phyloP scores from a whole-genome alignment of 177 flowering plant species.

The Vitis hybrid region DNA sequence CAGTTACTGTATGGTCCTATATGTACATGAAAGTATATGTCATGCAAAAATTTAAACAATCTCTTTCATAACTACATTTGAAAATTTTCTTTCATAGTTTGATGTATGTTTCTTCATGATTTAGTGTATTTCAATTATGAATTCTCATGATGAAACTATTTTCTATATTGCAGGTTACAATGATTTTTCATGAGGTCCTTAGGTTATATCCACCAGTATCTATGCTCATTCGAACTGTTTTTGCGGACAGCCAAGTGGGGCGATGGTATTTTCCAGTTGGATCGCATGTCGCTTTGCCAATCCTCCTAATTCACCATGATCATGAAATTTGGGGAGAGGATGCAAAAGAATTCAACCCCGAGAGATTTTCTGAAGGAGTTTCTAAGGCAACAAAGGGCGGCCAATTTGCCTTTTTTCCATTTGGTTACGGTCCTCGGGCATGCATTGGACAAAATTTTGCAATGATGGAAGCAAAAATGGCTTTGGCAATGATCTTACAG shows the following conservation, averaged over 20 bases:
- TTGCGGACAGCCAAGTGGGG: conserved; percentile 27
- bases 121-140: no score
- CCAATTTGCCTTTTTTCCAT: conserved; percentile 23
- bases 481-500: conserved; percentile 27
- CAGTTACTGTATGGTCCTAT: no score
- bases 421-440: conserved; percentile 28
- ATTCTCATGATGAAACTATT: not conserved
- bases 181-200: conserved; percentile 39
- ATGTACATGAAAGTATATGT: no score
- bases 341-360: conserved; percentile 41
- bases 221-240: not conserved
- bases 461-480: conserved; percentile 32
- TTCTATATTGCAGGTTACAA: conserved; percentile 18
- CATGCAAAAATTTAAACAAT: no score
- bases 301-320: conserved; percentile 23
- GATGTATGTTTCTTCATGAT: no score
- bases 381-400: conserved; percentile 28
- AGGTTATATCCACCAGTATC: conserved; percentile 32
- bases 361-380: conserved; percentile 37
- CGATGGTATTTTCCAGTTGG: conserved; percentile 24
- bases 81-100: no score
- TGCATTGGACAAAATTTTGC: conserved; percentile 37
- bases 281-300: conserved; percentile 11
- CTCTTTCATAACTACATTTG: no score
- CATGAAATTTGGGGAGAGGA: conserved; percentile 37